Evolutionary conservation across 768 basidiomycete species (phyloP).

Genomic region (Suillus subluteus): DNA sequence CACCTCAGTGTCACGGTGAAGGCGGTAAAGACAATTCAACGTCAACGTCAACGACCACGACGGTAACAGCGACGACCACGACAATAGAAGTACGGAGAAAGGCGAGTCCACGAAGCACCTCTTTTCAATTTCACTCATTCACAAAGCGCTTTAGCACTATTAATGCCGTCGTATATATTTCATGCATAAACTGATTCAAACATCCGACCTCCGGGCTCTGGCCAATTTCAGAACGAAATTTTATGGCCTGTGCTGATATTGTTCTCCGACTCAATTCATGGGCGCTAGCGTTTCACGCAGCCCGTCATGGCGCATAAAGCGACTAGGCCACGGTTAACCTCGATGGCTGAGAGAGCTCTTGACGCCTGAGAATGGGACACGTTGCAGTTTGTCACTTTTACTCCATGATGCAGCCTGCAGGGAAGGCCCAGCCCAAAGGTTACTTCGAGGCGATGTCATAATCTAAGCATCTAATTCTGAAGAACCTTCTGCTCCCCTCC

Average conservation of each 20-base stretch:
- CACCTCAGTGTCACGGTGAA: slow-evolving; percentile 9
- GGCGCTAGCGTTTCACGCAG: neutral
- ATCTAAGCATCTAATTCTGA: neutral
- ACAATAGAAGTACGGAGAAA: slow-evolving; percentile 15
- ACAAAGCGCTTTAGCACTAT: neutral
- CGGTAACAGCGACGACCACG: slow-evolving; percentile 10
- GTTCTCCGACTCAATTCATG: slow-evolving; percentile 1
- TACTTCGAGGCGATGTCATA: neutral
- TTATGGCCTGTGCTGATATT: neutral
- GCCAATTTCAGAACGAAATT: no score
- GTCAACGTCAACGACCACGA: slow-evolving; percentile 17
- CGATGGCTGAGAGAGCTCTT: neutral
- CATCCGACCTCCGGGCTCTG: neutral
- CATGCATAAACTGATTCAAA: slow-evolving; percentile 2
- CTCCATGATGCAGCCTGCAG: neutral
- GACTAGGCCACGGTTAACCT: neutral
- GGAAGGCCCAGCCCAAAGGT: neutral
- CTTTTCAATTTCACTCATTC: slow-evolving; percentile 9
- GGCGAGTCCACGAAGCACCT: slow-evolving; percentile 1
- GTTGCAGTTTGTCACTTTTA: neutral
- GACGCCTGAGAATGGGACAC: neutral
- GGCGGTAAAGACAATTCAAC: slow-evolving; percentile 10
- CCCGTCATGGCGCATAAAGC: neutral
- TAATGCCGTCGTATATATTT: slow-evolving; percentile 1
- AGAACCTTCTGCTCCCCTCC: neutral